phyloP scores from a whole-genome alignment of 2,329 filamentous ascomycete species.

The Lithohypha guttulata region DNA sequence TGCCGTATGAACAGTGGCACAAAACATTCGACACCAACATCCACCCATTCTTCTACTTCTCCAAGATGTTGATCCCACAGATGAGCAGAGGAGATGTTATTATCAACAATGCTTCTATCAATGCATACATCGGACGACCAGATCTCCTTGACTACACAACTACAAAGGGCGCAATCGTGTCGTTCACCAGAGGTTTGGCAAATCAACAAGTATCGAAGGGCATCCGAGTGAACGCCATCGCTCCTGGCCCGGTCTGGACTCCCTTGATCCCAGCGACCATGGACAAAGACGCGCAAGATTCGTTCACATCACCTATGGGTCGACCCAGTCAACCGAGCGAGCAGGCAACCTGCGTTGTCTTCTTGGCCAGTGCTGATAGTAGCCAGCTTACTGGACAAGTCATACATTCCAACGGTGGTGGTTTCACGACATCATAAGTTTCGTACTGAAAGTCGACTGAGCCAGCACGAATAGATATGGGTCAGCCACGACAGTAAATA shows the following conservation, averaged over 20 bases:
- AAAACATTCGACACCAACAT: conserved; percentile 76
- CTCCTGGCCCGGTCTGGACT: conserved; percentile 70
- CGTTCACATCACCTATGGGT: conserved; percentile 65
- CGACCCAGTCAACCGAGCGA: conserved; percentile 70
- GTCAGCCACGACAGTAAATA: no score
- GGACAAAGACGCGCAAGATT: conserved; percentile 57
- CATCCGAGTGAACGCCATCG: conserved; percentile 66
- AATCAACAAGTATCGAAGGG: conserved; percentile 64
- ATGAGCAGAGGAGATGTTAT: conserved; percentile 65
- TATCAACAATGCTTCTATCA: conserved; percentile 79
- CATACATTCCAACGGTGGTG: conserved; percentile 54
- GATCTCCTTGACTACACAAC: conserved; percentile 75
- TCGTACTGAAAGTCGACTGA: no score
- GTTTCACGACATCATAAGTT: conserved; percentile 1
- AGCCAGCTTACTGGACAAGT: conserved; percentile 63
- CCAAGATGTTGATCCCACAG: conserved; percentile 65
- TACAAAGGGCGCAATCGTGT: conserved; percentile 66
- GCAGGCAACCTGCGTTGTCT: conserved; percentile 72
- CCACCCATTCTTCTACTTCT: conserved; percentile 68
- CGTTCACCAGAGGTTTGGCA: conserved; percentile 66
- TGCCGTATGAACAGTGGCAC: conserved; percentile 68
- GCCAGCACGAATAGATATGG: no score
- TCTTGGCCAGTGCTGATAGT: conserved; percentile 65
- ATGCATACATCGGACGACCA: conserved; percentile 68
- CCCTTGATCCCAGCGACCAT: conserved; percentile 65